Percentiles rank a stretch among this genome's conserved stretches.
phyloP scores from a whole-genome alignment of 1,284 basidiomycete species.

The Sanghuangporus baumii region DNA sequence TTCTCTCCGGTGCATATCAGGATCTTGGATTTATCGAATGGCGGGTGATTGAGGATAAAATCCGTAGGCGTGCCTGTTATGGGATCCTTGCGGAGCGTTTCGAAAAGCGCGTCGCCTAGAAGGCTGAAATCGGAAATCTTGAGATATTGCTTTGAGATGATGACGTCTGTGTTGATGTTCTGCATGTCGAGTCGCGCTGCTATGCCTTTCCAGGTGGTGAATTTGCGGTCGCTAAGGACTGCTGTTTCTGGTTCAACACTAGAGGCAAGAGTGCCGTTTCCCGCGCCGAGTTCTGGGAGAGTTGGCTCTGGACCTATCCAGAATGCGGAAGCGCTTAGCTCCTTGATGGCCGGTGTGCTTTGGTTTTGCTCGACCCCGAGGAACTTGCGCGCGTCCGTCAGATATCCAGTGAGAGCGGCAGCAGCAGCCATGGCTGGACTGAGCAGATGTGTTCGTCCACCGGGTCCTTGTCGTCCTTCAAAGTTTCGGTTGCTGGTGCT shows the following conservation, averaged over 20 bases:
- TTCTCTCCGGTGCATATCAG: constrained; percentile 88
- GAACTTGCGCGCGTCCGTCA: constrained; percentile 87
- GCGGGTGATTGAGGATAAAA: constrained; percentile 85
- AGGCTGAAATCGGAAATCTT: constrained; percentile 95
- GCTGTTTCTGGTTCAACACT: constrained; percentile 9
- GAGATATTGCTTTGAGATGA: constrained; percentile 94
- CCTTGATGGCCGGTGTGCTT: constrained; percentile 13
- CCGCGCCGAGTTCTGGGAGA: constrained; percentile 49
- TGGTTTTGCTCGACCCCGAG: constrained; percentile 38
- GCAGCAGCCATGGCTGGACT: constrained; percentile 96
- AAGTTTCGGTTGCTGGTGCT: constrained; percentile 98
- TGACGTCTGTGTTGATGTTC: constrained; percentile 96
- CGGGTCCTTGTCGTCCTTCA: constrained; percentile 84
- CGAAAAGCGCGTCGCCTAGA: constrained; percentile 84
- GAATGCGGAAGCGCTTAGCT: constrained; percentile 34
- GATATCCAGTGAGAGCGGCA: constrained; percentile 83
- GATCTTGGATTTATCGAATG: constrained; percentile 78
- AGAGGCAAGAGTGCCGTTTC: constrained; percentile 22
- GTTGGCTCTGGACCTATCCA: constrained; percentile 70
- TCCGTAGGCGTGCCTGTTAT: constrained; percentile 78
- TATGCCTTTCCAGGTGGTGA: constrained; percentile 77
- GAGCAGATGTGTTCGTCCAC: constrained; percentile 89
- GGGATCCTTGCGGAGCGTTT: constrained; percentile 75
- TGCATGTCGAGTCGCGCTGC: constrained; percentile 85
- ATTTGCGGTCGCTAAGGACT: constrained; percentile 63